Evolutionary conservation across 306 rosid genomes (phyloP).

Genomic region (Macrotyloma uniflorum): DNA sequence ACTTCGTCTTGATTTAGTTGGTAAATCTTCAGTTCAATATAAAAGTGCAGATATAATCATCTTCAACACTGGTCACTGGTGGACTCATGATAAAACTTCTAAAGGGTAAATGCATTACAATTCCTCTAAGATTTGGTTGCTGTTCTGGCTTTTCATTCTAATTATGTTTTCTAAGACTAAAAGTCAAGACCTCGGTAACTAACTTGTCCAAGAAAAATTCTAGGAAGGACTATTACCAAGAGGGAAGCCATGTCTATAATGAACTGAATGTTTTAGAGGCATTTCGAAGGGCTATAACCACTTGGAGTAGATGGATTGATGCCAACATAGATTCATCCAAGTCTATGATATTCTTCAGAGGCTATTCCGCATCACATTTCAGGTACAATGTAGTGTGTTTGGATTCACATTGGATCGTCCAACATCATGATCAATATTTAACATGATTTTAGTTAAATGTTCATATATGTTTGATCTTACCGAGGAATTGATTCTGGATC

Average conservation of each 20-base stretch:
- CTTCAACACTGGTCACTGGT: constrained; percentile 98
- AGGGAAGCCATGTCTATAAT: constrained; percentile 86
- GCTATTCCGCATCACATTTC: constrained; percentile 92
- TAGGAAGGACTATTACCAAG: constrained; percentile 96
- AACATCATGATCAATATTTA: too few species aligned
- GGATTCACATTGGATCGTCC: too few species aligned
- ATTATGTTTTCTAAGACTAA: background rate
- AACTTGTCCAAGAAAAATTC: constrained; percentile 4
- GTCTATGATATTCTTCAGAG: constrained; percentile 80
- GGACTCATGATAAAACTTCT: constrained; percentile 97
- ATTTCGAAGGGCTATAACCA: constrained; percentile 83
- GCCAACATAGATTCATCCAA: constrained; percentile 63
- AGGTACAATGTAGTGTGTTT: constrained; percentile 52
- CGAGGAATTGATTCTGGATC: too few species aligned
- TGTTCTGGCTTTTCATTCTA: background rate
- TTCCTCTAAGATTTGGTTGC: background rate
- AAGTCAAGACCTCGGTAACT: constrained; percentile 27
- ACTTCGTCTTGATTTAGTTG: constrained; percentile 87
- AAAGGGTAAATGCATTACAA: constrained; percentile 60
- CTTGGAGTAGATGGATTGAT: constrained; percentile 96
- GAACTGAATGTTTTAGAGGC: constrained; percentile 89
- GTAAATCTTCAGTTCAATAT: constrained; percentile 66
- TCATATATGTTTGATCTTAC: too few species aligned
- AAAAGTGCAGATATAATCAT: constrained; percentile 78
- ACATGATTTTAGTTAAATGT: too few species aligned